These are phyloP conservation scores for Extremus antarcticus DNA, from an alignment of 495 filamentous ascomycete genomes.

Conservation along the genomic window DNA sequence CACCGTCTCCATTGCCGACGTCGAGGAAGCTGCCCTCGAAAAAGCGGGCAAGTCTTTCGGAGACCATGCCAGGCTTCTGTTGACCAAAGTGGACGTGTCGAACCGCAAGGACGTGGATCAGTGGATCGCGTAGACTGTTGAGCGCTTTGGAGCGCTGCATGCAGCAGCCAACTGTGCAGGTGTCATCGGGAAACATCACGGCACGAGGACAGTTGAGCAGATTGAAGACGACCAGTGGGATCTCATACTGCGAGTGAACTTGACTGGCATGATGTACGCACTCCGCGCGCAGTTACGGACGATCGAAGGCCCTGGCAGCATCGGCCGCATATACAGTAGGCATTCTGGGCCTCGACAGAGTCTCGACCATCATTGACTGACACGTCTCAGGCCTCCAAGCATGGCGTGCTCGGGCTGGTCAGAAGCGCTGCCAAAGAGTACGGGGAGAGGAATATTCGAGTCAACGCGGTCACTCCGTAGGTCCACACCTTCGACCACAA, in stretches of 20 bases:
- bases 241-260: slow-evolving; percentile 21
- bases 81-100: slow-evolving; percentile 13
- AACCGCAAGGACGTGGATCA: slow-evolving; percentile 14
- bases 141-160: slow-evolving; percentile 22
- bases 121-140: slow-evolving; percentile 18
- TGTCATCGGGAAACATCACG: slow-evolving; percentile 33
- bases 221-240: slow-evolving; percentile 13
- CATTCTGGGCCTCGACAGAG: too few species aligned
- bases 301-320: slow-evolving; percentile 19
- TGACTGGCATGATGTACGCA: slow-evolving; percentile 21
- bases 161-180: slow-evolving; percentile 29
- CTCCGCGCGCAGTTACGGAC: slow-evolving; percentile 11
- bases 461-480: slow-evolving; percentile 39
- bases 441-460: slow-evolving; percentile 40
- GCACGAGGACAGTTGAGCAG: slow-evolving; percentile 30
- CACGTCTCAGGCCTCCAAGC: slow-evolving; percentile 1
- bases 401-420: slow-evolving; percentile 44
- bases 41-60: not conserved
- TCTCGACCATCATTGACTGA: too few species aligned
- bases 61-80: not conserved
- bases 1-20: slow-evolving; percentile 6
- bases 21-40: slow-evolving; percentile 1
- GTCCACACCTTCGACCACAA: slow-evolving; percentile 5
- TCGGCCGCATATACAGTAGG: slow-evolving; percentile 43
- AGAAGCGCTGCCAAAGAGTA: slow-evolving; percentile 48